Percentiles rank a stretch among this genome's conserved stretches.
Evolutionary conservation across 2,329 filamentous ascomycete genomes (phyloP).

Genomic region (Cordyceps tenuipes): DNA sequence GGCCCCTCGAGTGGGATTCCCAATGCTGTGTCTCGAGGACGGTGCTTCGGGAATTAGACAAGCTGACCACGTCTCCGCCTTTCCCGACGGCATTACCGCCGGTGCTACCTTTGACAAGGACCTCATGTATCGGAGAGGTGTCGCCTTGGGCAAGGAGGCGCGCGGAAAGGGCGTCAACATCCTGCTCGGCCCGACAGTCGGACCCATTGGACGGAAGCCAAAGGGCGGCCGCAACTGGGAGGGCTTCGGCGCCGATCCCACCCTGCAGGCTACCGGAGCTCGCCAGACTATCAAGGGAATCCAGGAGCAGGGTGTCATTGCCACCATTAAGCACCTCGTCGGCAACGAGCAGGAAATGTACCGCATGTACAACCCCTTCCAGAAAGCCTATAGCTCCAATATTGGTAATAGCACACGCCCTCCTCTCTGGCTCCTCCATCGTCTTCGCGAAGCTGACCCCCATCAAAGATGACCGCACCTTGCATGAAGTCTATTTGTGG

Average conservation of each 20-base stretch:
- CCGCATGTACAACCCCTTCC: conserved; percentile 46
- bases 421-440: neutral
- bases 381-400: conserved; percentile 57
- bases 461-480: conserved; percentile 51
- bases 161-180: conserved; percentile 66
- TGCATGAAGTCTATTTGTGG: conserved; percentile 76
- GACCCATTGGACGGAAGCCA: conserved; percentile 63
- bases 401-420: conserved; percentile 47
- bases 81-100: conserved; percentile 69
- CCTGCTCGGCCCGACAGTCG: conserved; percentile 62
- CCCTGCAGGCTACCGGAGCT: conserved; percentile 67
- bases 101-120: conserved; percentile 69
- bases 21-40: conserved; percentile 64
- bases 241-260: conserved; percentile 62
- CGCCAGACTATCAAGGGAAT: conserved; percentile 70
- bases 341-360: conserved; percentile 57
- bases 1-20: conserved; percentile 60
- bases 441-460: neutral
- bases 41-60: conserved; percentile 62
- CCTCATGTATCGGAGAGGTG: conserved; percentile 59
- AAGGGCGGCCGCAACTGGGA: conserved; percentile 70
- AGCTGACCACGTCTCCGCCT: conserved; percentile 68
- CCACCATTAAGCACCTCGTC: conserved; percentile 48
- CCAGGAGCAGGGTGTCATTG: conserved; percentile 48
- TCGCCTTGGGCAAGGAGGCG: conserved; percentile 62